phyloP scores from a whole-genome alignment of 75 land plant genomes.

The Cunninghamia lanceolata region DNA sequence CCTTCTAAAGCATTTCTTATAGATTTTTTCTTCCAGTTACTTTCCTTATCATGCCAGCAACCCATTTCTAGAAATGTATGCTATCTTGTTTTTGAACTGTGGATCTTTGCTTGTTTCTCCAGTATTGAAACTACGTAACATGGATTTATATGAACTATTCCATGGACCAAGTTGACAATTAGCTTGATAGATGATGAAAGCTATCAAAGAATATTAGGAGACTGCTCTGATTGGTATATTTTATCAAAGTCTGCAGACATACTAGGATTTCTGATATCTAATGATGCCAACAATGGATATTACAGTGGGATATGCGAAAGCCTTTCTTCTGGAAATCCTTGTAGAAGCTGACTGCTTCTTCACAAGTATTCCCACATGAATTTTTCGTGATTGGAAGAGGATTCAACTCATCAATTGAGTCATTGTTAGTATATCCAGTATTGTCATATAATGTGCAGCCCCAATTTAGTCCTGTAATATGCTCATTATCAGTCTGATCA shows the following conservation, averaged over 20 bases:
- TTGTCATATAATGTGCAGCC: not conserved
- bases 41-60: not conserved
- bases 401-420: not conserved
- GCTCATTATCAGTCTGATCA: not conserved
- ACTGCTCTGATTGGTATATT: not conserved
- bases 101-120: conserved; percentile 1
- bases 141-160: not conserved
- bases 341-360: not conserved
- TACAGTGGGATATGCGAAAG: not conserved
- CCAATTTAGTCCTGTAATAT: not conserved
- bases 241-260: not conserved
- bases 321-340: not conserved
- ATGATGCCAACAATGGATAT: not conserved
- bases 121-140: not conserved
- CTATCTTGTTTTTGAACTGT: not conserved
- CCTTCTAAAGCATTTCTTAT: conserved; percentile 4
- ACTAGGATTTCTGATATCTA: not conserved
- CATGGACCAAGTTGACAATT: conserved; percentile 2
- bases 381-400: not conserved
- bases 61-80: not conserved
- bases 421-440: not conserved
- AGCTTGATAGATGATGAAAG: not conserved
- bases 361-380: not conserved
- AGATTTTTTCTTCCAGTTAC: conserved; percentile 4
- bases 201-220: not conserved